Evolutionary conservation across 129 eudicot species (phyloP).

Genomic region (Ambrosia artemisiifolia): DNA sequence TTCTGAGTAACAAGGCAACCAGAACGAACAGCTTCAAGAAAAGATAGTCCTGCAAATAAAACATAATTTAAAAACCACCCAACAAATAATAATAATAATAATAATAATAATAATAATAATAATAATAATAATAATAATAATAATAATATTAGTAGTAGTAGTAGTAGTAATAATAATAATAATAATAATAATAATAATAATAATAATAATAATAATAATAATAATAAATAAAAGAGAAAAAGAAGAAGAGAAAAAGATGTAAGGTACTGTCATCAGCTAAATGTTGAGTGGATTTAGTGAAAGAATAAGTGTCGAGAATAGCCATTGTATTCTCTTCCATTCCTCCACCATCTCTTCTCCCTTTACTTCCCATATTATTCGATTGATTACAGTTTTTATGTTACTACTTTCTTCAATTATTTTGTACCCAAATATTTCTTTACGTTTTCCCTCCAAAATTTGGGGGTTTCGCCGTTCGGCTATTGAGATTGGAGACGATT

Average conservation of each 20-base stretch:
- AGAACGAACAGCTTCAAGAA: conserved; percentile 83
- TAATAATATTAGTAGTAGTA: no score
- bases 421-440: background rate
- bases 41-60: conserved; percentile 51
- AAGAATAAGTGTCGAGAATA: conserved; percentile 56
- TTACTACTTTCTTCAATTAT: background rate
- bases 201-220: background rate
- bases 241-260: background rate
- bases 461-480: conserved; percentile 1
- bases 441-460: conserved; percentile 29
- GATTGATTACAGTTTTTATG: conserved; percentile 1
- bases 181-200: background rate
- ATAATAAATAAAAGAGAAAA: background rate
- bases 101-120: background rate
- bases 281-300: conserved; percentile 43
- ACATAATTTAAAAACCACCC: background rate
- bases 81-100: background rate
- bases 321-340: conserved; percentile 80
- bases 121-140: background rate
- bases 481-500: background rate
- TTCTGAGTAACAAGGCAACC: conserved; percentile 54
- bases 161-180: background rate
- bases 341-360: conserved; percentile 42
- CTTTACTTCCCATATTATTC: conserved; percentile 30
- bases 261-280: conserved; percentile 50